Percentiles rank a stretch among this genome's conserved stretches.
These are phyloP conservation scores for Cadophora malorum DNA, from an alignment of 2,329 filamentous ascomycete genomes.

Conservation along the genomic window DNA sequence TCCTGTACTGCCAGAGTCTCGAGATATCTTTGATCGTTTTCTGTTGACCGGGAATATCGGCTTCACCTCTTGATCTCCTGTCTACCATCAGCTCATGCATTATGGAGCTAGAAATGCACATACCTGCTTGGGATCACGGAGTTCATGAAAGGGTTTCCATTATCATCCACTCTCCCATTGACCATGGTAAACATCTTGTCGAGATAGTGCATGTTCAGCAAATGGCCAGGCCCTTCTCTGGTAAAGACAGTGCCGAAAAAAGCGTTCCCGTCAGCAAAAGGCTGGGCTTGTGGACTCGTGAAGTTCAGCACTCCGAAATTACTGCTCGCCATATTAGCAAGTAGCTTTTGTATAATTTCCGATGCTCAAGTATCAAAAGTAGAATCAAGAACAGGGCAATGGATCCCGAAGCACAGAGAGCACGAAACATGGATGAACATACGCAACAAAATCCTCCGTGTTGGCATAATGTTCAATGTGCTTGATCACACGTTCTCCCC, in stretches of 20 bases:
- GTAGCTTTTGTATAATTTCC: too few relatives aligned
- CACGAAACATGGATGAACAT: too few relatives aligned
- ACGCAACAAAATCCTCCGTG: constrained; percentile 72
- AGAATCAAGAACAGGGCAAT: too few relatives aligned
- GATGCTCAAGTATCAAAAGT: too few relatives aligned
- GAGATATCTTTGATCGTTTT: constrained; percentile 66
- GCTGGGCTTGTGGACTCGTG: constrained; percentile 37
- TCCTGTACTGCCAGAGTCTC: constrained; percentile 67
- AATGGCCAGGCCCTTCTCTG: constrained; percentile 37
- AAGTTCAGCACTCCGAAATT: constrained; percentile 78
- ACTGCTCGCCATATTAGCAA: too few relatives aligned
- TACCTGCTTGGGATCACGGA: constrained; percentile 23
- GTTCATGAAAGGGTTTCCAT: constrained; percentile 39
- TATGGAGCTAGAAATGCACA: constrained; percentile 35
- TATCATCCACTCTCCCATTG: constrained; percentile 32
- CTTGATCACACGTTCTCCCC: constrained; percentile 52
- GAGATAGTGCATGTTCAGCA: constrained; percentile 46
- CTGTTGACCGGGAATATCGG: constrained; percentile 4
- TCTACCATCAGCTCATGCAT: constrained; percentile 22
- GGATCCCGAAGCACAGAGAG: too few relatives aligned
- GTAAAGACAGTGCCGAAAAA: constrained; percentile 43
- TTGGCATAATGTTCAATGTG: constrained; percentile 79
- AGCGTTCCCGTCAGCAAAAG: constrained; percentile 30
- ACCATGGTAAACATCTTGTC: constrained; percentile 45
- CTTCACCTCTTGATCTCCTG: constrained; percentile 1